A percentile compares a stretch with the other conserved stretches of the same genome.
Conservation (phyloP, 2,329 filamentous ascomycete genomes). For the Cryoendolithus antarcticus region DNA sequence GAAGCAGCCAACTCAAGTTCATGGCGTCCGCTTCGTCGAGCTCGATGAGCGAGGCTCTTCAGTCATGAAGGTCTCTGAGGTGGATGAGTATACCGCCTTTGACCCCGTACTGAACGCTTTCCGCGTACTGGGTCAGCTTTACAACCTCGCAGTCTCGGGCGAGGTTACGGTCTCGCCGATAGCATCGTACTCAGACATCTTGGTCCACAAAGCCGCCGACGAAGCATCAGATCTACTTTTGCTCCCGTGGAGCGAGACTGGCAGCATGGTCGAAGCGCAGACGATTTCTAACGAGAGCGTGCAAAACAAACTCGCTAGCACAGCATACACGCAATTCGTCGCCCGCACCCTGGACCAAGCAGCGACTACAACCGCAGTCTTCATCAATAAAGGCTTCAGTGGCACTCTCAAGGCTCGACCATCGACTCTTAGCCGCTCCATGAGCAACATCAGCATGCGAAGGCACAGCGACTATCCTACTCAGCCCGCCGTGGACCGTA, state of each 20-base stretch:
- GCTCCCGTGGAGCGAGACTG: conserved; percentile 81
- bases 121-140: conserved; percentile 71
- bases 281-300: conserved; percentile 38
- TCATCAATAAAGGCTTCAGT: conserved; percentile 62
- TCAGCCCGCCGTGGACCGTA: conserved; percentile 50
- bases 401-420: conserved; percentile 28
- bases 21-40: conserved; percentile 75
- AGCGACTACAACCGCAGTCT: conserved; percentile 59
- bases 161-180: conserved; percentile 71
- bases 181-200: conserved; percentile 63
- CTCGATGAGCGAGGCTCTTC: conserved; percentile 87
- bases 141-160: conserved; percentile 71
- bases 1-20: conserved; percentile 52
- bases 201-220: conserved; percentile 48
- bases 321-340: conserved; percentile 63
- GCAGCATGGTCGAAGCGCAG: conserved; percentile 57
- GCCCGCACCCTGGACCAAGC: conserved; percentile 51
- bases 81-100: conserved; percentile 50
- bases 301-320: conserved; percentile 47
- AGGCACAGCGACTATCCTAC: conserved; percentile 44
- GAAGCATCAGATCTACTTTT: conserved; percentile 56
- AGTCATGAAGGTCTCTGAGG: conserved; percentile 84
- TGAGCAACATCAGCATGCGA: conserved; percentile 48
- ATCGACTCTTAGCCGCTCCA: conserved; percentile 32
- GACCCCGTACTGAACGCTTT: conserved; percentile 90